These are phyloP conservation scores for Solanum commersonii DNA, from an alignment of 257 asterid species.

Conservation along the genomic window DNA sequence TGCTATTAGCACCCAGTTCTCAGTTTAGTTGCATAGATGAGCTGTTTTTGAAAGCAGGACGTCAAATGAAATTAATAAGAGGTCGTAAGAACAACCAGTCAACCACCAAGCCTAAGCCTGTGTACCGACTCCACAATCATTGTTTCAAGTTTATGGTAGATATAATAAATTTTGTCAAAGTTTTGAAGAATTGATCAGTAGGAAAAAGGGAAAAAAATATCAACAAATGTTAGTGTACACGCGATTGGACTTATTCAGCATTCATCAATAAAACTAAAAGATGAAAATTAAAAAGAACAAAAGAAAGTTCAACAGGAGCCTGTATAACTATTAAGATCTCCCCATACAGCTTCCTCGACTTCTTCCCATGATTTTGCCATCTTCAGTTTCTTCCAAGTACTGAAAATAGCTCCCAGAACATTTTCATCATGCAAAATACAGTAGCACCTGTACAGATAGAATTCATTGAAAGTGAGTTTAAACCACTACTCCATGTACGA, in stretches of 20 bases:
- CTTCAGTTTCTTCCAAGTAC: constrained; percentile 68
- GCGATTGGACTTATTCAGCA: neutral
- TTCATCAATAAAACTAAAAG: neutral
- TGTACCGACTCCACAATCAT: neutral
- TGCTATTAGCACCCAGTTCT: neutral
- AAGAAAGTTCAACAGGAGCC: constrained; percentile 14
- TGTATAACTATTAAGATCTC: constrained; percentile 45
- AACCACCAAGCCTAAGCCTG: neutral
- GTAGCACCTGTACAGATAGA: constrained; percentile 47
- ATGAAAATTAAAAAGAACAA: neutral
- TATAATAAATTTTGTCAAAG: neutral
- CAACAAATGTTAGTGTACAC: neutral
- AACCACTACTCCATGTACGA: neutral
- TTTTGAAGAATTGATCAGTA: neutral
- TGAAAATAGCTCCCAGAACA: constrained; percentile 72
- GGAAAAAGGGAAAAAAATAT: neutral
- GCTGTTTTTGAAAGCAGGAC: neutral
- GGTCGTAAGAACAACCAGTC: neutral
- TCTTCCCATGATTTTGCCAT: constrained; percentile 77
- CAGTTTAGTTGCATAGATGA: neutral
- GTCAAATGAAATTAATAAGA: neutral
- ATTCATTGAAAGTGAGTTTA: neutral
- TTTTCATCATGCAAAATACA: constrained; percentile 84
- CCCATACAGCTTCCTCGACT: constrained; percentile 90
- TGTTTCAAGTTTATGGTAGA: neutral